phyloP scores from a whole-genome alignment of 805 yeast genomes.

The Teunomyces funiuensis region DNA sequence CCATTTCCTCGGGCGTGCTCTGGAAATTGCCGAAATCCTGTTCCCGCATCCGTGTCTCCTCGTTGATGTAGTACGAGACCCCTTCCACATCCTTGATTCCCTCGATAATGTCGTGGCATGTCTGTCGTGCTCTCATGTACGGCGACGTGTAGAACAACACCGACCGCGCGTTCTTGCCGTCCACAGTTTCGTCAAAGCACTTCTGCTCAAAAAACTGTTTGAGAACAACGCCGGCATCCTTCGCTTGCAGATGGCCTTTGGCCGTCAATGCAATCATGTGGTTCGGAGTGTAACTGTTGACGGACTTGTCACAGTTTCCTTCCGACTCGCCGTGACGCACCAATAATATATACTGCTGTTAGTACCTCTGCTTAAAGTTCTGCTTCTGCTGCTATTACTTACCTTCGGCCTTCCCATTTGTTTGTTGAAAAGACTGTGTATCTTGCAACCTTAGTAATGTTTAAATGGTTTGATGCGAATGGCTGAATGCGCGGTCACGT shows the following conservation, averaged over 20 bases:
- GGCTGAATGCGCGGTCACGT: background rate
- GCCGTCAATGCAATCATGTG: slow-evolving; percentile 75
- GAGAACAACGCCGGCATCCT: slow-evolving; percentile 56
- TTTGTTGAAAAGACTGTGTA: slow-evolving; percentile 5
- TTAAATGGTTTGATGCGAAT: slow-evolving; percentile 1
- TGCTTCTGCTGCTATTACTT: slow-evolving; percentile 14
- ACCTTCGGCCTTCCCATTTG: slow-evolving; percentile 36
- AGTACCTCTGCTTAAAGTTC: too few species aligned
- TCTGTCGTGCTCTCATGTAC: slow-evolving; percentile 79
- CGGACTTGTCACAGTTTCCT: slow-evolving; percentile 82
- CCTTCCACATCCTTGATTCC: slow-evolving; percentile 50
- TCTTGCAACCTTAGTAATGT: background rate
- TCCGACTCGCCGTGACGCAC: slow-evolving; percentile 93
- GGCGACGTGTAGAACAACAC: slow-evolving; percentile 85
- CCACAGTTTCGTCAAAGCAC: slow-evolving; percentile 27
- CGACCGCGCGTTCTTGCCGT: slow-evolving; percentile 24
- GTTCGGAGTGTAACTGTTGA: slow-evolving; percentile 76
- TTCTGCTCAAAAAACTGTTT: slow-evolving; percentile 34
- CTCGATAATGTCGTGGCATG: slow-evolving; percentile 67
- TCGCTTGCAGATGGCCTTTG: slow-evolving; percentile 66
- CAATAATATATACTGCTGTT: slow-evolving; percentile 60
- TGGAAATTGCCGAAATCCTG: slow-evolving; percentile 96
- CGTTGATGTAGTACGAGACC: slow-evolving; percentile 56
- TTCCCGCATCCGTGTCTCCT: slow-evolving; percentile 90
- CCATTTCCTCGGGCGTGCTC: slow-evolving; percentile 73